phyloP scores from a whole-genome alignment of 345 rosid genomes.

The Heritiera fomes region DNA sequence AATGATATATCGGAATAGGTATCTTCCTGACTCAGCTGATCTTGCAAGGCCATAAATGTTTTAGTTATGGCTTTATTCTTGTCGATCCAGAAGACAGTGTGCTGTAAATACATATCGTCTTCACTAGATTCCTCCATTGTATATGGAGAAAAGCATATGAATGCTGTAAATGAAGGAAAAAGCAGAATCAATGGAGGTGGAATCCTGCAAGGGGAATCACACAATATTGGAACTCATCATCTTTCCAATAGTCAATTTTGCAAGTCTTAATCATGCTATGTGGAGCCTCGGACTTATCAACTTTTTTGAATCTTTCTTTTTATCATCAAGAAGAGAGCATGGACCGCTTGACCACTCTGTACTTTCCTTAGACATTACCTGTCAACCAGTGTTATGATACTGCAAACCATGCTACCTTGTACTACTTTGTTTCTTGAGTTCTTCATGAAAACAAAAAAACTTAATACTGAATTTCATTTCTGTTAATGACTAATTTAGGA shows the following conservation, averaged over 20 bases:
- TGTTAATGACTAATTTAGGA: too few relatives aligned
- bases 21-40: conserved; percentile 19
- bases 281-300: neutral
- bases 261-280: neutral
- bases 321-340: neutral
- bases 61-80: conserved; percentile 16
- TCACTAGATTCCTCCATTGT: conserved; percentile 21
- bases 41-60: conserved; percentile 17
- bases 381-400: neutral
- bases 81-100: neutral
- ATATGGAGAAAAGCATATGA: conserved; percentile 24
- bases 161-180: neutral
- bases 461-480: neutral
- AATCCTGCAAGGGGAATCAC: conserved; percentile 14
- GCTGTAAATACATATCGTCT: neutral
- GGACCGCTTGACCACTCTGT: neutral
- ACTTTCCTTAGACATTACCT: neutral
- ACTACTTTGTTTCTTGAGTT: neutral
- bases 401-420: neutral
- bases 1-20: neutral
- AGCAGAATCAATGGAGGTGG: neutral
- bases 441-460: too few relatives aligned
- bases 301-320: neutral
- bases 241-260: neutral
- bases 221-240: neutral